Evolutionary conservation across 139 green algal species (phyloP), one percentile per base, ranked within the genome.

Genomic region (Bryopsis sp.): DNA sequence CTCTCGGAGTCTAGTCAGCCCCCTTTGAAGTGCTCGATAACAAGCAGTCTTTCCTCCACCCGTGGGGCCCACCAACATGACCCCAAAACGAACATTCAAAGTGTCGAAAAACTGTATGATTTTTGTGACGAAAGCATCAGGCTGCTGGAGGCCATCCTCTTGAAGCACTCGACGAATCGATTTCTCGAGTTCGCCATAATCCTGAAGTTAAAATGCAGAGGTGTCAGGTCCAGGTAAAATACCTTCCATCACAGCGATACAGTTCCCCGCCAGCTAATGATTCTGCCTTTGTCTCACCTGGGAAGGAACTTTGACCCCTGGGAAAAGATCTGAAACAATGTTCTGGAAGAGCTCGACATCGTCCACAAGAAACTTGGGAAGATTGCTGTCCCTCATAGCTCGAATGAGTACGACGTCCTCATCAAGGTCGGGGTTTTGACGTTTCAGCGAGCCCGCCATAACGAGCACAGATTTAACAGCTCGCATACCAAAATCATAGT

Each of bases 401-500:
- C 82, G 76, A 67, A 93, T 89, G 39, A 93, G 78, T 66, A 89
- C 79, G 38, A 87, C 72, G 50, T 89, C 80, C 76, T 93, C 87
- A 32, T 34, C 43, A 34, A 90, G 71, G 22, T 83, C 70, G 3
- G 86, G 87, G 72, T 88, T 80, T 48, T 81, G 77, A 37, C 87
- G 79, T 81, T 91, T 92, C 1, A 94, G 83, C 19, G 68, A 69
- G 36, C 87, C 89, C 15, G 89, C 89, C 86, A 92, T 92, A 15
- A 93, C 84, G 31, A 95, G 82, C 77, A 94, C 86, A 34, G 77
- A 87, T 82, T 94, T 94, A 32, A 95, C 65, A 2, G 87, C 87
- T 26, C 89, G 81, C 89, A 95, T 94, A 72, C 89, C 88, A 84
- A 89, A 90, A 78, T 95, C 88, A 74, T 86, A 87, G 68, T 86